Conservation (phyloP, 345 rosid species). For the Tarenaya hassleriana region DNA sequence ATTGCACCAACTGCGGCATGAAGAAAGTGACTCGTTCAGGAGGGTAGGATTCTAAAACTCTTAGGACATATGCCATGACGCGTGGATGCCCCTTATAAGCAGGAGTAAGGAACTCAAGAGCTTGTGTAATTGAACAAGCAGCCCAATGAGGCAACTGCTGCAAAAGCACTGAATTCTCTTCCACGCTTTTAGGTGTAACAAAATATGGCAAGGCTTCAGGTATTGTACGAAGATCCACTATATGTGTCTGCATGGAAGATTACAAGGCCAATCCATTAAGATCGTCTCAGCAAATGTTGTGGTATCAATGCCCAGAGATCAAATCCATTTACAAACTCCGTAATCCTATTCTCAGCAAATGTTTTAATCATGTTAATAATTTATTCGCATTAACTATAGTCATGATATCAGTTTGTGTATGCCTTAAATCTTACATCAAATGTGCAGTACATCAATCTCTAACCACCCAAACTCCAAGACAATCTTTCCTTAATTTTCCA, state of each 20-base stretch:
- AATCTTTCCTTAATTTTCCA: background rate
- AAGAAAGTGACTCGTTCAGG: slow-evolving; percentile 92
- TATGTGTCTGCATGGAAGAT: slow-evolving; percentile 55
- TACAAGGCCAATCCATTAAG: slow-evolving; percentile 11
- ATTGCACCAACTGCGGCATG: slow-evolving; percentile 99
- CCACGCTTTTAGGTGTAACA: slow-evolving; percentile 93
- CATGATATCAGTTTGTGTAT: no score
- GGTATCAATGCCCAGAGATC: slow-evolving; percentile 12
- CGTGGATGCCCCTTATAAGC: slow-evolving; percentile 96
- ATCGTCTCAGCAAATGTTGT: slow-evolving; percentile 18
- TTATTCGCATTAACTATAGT: slow-evolving; percentile 2
- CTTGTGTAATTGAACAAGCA: slow-evolving; percentile 93
- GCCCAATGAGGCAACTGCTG: slow-evolving; percentile 99
- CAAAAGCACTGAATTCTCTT: slow-evolving; percentile 84
- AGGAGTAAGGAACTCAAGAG: slow-evolving; percentile 93
- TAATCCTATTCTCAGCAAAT: slow-evolving; percentile 11
- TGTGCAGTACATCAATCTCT: slow-evolving; percentile 10
- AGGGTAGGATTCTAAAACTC: slow-evolving; percentile 98
- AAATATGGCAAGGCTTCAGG: slow-evolving; percentile 97
- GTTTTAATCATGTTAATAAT: background rate
- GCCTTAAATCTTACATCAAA: background rate
- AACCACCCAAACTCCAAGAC: background rate
- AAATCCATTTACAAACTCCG: slow-evolving; percentile 19
- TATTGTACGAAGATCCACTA: slow-evolving; percentile 67
- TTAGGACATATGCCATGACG: slow-evolving; percentile 97